Base-by-base conservation (phyloP, 495 filamentous ascomycete genomes). In the Eremomyces bilateralis region DNA sequence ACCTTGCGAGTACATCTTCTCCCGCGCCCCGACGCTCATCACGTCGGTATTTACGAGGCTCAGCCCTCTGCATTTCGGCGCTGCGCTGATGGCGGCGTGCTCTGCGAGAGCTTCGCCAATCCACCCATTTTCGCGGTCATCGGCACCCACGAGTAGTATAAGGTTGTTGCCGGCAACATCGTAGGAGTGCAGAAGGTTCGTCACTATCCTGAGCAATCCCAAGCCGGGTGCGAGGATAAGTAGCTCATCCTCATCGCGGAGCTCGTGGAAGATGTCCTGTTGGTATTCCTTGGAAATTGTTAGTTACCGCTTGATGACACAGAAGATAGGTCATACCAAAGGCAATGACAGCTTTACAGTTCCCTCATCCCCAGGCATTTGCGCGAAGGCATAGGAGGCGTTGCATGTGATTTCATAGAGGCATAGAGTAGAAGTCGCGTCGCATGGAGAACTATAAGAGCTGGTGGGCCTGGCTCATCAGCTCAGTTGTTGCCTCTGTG, bases 91-190 rank as follows among this genome's bases (percentile, higher is more conserved):
- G 31, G 80, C 80, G 53, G 80, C 80, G 58, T 93, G 82, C 52
- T 95, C 88, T 20, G 85, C 88, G 48, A 97, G 60, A 15, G 82
- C 79, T 67, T 53, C 46, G 20, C 45, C 37, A 33, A 54, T 50
- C 56, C 54, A 59, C 10, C 46, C 47, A 69, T 92, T 93, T 49
- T 97, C 88, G 36, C 80, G 67, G 20, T 94, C 81, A 39, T 85
- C 76, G 19, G 90, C 83, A n/a, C 80, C 80, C 22, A 95, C 69
- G 28, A 97, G 52, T 38, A 97, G 57, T 20, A 95, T 71, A 29
- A 97, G 53, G 51, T 93, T 94, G 53, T 84, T 84, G 3, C 90
- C 88, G 4, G 82, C 81, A 2, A 81, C 85, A 63, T 97, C 88
- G 56, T 92, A 92, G 15, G 83, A 81, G 52, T 97, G 90, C 21